Evolutionary conservation across 371 early-diverging fungal genomes (phyloP), one percentile per base, ranked within the genome.

Genomic region (Saksenaea oblongispora): DNA sequence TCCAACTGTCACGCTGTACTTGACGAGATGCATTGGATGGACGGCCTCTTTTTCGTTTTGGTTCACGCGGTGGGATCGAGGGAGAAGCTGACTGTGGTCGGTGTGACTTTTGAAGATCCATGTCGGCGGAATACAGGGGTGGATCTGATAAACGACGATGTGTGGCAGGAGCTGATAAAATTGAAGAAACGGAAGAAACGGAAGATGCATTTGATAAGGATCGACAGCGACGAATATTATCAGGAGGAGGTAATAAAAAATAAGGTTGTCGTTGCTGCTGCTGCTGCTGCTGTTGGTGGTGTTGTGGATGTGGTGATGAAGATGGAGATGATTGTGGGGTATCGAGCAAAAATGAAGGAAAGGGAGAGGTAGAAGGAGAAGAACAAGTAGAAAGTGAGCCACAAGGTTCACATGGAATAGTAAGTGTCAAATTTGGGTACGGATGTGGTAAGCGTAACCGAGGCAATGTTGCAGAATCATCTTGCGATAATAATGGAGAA

Each of bases 31-130:
- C 65, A 63, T 75, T 77, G 41, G 78, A 74, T 11, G 81, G 81
- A 34, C 81, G 64, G 8, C 81, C 81, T 61, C 81, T 68, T 64
- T 74, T 75, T 39, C 78, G 66, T 54, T 74, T 74, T 34, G 63
- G 34, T 51, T 47, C 51, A 64, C 36, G 66, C 42, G 61, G 66
- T 31, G 65, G 55, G 26, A 56, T 56, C 15, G 60, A 37, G n/a
- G 64, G 35, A 24, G 65, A 53, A 28, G 42, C 63, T 22, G 64
- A 59, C 15, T 57, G 39, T 47, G 69, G 56, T 17, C 57, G 66
- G 51, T 34, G 37, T 42, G 55, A 34, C n/a, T 17, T n/a, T 42
- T 36, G 54, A 41, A 15, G 65, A 41, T 63, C 64, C 17, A 54
- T 67, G 65, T 53, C 62, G 59, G 55, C 58, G 28, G 70, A 70